Percentiles rank a stretch among this genome's conserved stretches.
phyloP scores from a whole-genome alignment of 441 rosid species.

The Gossypium schwendimanii region DNA sequence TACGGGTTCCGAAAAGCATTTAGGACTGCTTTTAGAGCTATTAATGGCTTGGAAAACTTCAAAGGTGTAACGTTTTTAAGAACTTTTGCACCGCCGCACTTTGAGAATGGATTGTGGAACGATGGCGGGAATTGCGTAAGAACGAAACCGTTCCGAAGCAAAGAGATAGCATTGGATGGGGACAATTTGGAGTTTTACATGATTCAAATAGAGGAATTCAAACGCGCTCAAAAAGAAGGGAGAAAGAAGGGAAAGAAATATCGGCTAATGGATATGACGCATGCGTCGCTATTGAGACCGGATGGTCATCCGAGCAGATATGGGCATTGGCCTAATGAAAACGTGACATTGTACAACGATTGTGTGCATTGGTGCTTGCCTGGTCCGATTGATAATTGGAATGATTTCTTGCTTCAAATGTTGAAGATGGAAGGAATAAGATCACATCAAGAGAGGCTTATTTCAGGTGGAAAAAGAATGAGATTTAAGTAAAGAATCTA shows the following conservation, averaged over 20 bases:
- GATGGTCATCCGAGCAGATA: slow-evolving; percentile 58
- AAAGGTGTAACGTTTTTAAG: slow-evolving; percentile 44
- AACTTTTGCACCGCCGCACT: slow-evolving; percentile 47
- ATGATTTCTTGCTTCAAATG: slow-evolving; percentile 58
- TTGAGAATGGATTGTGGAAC: slow-evolving; percentile 58
- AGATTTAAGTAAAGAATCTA: slow-evolving; percentile 6
- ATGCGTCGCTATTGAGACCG: slow-evolving; percentile 44
- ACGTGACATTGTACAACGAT: slow-evolving; percentile 48
- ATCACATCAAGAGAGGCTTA: slow-evolving; percentile 22
- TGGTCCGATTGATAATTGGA: slow-evolving; percentile 56
- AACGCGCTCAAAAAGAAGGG: slow-evolving; percentile 45
- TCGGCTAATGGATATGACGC: slow-evolving; percentile 45
- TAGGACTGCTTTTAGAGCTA: slow-evolving; percentile 39
- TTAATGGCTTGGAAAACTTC: slow-evolving; percentile 32
- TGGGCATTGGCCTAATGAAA: slow-evolving; percentile 42
- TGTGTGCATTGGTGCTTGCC: slow-evolving; percentile 73
- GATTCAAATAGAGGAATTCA: slow-evolving; percentile 59
- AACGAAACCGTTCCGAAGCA: slow-evolving; percentile 30
- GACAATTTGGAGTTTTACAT: slow-evolving; percentile 39
- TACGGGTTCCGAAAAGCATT: slow-evolving; percentile 47
- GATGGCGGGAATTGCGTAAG: slow-evolving; percentile 50
- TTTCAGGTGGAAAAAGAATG: slow-evolving; percentile 28
- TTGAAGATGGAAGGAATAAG: slow-evolving; percentile 49
- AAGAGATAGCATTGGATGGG: slow-evolving; percentile 32
- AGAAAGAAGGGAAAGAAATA: slow-evolving; percentile 33